Evolutionary conservation across 306 rosid genomes (phyloP), one percentile per base, ranked within the genome.

Genomic region (Rosa persica): DNA sequence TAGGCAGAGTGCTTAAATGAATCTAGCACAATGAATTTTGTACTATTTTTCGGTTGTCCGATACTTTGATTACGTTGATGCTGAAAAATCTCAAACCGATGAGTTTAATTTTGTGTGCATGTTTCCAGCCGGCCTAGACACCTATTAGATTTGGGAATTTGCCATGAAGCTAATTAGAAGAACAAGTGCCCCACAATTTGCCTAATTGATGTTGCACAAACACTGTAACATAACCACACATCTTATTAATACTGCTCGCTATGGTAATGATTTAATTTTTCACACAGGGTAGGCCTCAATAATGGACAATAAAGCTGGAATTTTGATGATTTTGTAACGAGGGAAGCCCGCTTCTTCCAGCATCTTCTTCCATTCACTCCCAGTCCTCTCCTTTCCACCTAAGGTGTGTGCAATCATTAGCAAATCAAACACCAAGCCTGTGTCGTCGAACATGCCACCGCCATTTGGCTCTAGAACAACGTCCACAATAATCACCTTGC

Each of bases 341-440:
- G 79, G 62, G 47, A 84, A 84, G 13, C 87, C 87, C 8, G 73
- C 82, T 30, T 73, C 48, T 5, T 80, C 60, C 64, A 84, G 42
- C 22, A 80, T n/a, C 17, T 81, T 77, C 55, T 61, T 67, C 85
- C 83, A 84, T 48, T 78, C 79, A 3, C 7, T 25, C 73, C 69
- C 70, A 19, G 83, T 85, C 68, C 88, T 81, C 85, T 70, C 85
- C 16, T 65, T 81, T 34, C 85, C 79, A 4, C 79, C 81, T 8
- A 71, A 43, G 9, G 38, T 2, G 36, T 72, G 81, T 65, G 81
- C 84, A 39, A 76, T 39, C 81, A 84, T 76, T n/a, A 84, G 3
- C 2, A 84, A 55, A 75, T 84, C 82, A 10, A 66, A 13, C 70
- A 34, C 65, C 77, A 84, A 17, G 1, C 66, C 51, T 9, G 67